A percentile compares a stretch with the other conserved stretches of the same genome.
These are phyloP conservation scores for Aspergillus sp. DNA, from an alignment of 2,329 filamentous ascomycete species.

Conservation along the genomic window DNA sequence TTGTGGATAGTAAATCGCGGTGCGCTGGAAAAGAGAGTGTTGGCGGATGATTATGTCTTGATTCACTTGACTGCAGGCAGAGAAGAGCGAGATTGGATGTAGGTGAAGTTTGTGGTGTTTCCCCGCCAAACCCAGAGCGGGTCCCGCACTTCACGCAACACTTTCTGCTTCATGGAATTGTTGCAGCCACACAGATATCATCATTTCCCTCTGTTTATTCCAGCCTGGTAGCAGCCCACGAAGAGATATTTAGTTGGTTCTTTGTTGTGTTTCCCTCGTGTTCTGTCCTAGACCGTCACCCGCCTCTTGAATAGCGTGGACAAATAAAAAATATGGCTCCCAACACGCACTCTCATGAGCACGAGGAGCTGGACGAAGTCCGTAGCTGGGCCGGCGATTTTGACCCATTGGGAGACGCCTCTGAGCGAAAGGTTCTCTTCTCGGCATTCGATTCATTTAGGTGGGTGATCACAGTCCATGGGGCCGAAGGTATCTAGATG, in stretches of 20 bases:
- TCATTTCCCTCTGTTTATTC: not conserved
- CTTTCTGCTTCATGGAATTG: not conserved
- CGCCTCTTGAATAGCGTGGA: not conserved
- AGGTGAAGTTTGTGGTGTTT: slow-evolving; percentile 1
- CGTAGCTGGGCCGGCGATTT: slow-evolving; percentile 61
- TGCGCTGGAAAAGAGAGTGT: not conserved
- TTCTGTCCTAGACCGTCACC: not conserved
- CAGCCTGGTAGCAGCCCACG: not conserved
- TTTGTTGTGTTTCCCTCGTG: not conserved
- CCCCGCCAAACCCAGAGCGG: slow-evolving; percentile 15
- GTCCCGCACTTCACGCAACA: slow-evolving; percentile 1
- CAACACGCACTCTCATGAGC: not conserved
- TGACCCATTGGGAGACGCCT: slow-evolving; percentile 68
- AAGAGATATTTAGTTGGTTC: not conserved
- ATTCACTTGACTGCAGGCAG: not conserved
- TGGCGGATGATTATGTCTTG: not conserved
- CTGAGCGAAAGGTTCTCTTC: slow-evolving; percentile 78
- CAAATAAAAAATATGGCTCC: slow-evolving; percentile 8
- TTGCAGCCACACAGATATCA: not conserved
- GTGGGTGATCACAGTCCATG: slow-evolving; percentile 54
- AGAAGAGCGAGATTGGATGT: not conserved
- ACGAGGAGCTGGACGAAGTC: slow-evolving; percentile 19
- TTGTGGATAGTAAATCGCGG: not conserved
- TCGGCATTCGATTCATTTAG: slow-evolving; percentile 84
- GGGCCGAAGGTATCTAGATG: slow-evolving; percentile 3